Percentiles rank a stretch among this genome's conserved stretches.
phyloP scores from a whole-genome alignment of 2,329 filamentous ascomycete species.

The Botrytis medusae region DNA sequence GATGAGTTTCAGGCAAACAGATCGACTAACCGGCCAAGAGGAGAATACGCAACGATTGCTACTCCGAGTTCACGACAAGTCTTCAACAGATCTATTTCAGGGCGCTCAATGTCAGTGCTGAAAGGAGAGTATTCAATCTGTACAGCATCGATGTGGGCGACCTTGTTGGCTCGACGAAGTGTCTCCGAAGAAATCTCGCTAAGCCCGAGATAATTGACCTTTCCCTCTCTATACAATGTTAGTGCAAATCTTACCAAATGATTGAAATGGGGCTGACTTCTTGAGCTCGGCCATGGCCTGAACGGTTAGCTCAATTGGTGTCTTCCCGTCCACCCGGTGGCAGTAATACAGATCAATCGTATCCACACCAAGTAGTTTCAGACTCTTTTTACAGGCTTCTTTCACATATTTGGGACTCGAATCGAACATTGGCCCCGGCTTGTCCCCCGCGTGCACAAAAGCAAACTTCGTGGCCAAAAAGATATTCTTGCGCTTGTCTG shows the following conservation, averaged over 20 bases:
- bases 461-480: slow-evolving; percentile 46
- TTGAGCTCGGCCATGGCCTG: slow-evolving; percentile 45
- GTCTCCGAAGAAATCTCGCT: slow-evolving; percentile 52
- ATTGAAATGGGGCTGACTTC: slow-evolving; percentile 26
- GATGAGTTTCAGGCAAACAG: slow-evolving; percentile 35
- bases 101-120: slow-evolving; percentile 57
- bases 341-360: slow-evolving; percentile 42
- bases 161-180: slow-evolving; percentile 50
- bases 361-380: slow-evolving; percentile 43
- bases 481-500: slow-evolving; percentile 46
- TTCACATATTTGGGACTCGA: slow-evolving; percentile 42
- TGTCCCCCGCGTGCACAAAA: not conserved
- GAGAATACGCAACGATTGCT: slow-evolving; percentile 57
- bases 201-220: slow-evolving; percentile 57
- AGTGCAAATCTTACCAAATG: not conserved
- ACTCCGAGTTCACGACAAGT: slow-evolving; percentile 60
- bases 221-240: slow-evolving; percentile 46
- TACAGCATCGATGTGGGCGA: slow-evolving; percentile 52
- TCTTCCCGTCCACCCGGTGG: slow-evolving; percentile 43
- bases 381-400: slow-evolving; percentile 42
- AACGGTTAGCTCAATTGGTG: slow-evolving; percentile 48
- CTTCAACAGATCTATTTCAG: slow-evolving; percentile 49
- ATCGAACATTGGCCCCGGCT: too few relatives aligned
- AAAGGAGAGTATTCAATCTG: slow-evolving; percentile 58
- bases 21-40: slow-evolving; percentile 45